phyloP scores from a whole-genome alignment of 139 green algal genomes.

The Deuterostichococcus epilithicus region DNA sequence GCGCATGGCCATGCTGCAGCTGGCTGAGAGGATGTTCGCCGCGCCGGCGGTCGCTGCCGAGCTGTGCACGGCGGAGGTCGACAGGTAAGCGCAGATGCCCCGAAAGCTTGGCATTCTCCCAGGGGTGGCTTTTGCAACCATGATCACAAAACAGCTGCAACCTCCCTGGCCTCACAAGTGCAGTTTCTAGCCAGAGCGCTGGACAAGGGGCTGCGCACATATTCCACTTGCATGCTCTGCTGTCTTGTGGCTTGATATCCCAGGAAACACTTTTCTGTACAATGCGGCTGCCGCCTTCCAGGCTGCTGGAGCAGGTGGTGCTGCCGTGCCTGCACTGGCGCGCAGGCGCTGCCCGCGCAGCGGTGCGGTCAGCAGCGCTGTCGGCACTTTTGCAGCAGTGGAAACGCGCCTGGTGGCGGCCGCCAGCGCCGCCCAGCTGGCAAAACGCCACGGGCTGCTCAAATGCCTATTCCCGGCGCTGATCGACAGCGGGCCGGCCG shows the following conservation, averaged over 20 bases:
- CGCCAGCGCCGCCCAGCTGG: not conserved
- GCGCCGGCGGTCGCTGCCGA: conserved; percentile 33
- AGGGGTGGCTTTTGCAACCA: too few species aligned
- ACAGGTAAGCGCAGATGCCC: conserved; percentile 16
- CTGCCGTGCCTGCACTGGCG: conserved; percentile 64
- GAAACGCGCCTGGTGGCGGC: not conserved
- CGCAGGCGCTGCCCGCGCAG: conserved; percentile 59
- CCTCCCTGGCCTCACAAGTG: too few species aligned
- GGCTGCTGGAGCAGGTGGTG: conserved; percentile 46
- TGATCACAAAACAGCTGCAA: too few species aligned
- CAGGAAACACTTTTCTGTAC: too few species aligned
- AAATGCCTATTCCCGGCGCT: not conserved
- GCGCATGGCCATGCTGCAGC: conserved; percentile 11
- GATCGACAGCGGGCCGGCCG: not conserved
- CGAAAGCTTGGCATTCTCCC: too few species aligned
- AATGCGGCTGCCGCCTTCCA: conserved; percentile 14
- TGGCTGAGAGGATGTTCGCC: conserved; percentile 12
- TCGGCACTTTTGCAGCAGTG: conserved; percentile 39
- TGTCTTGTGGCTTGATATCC: too few species aligned
- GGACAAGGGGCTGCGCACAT: too few species aligned
- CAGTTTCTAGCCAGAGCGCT: too few species aligned
- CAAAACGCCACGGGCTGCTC: not conserved
- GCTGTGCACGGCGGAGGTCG: conserved; percentile 53
- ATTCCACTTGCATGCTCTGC: too few species aligned
- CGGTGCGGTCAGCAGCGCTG: conserved; percentile 58